Conservation (phyloP, 2,329 filamentous ascomycete genomes). For the Colletotrichum sp. region DNA sequence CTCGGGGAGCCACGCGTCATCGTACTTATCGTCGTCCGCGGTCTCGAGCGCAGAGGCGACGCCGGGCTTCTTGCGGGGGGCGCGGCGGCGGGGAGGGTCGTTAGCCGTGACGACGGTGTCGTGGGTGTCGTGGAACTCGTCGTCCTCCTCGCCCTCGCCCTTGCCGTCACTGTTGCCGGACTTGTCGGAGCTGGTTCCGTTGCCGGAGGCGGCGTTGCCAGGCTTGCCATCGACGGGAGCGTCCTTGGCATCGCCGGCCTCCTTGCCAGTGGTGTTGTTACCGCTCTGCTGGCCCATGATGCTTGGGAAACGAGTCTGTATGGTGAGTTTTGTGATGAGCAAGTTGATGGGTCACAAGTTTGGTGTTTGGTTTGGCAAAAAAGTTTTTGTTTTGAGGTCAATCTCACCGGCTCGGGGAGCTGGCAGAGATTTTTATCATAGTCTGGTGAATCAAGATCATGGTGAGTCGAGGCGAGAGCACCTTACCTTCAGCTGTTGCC, state of each 20-base stretch:
- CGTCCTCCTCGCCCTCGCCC: not conserved
- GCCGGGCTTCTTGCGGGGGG: not conserved
- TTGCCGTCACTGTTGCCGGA: not conserved
- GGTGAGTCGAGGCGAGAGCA: not conserved
- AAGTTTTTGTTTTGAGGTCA: not conserved
- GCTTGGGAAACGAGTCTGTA: not conserved
- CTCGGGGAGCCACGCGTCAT: conserved; percentile 7
- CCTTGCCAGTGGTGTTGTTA: not conserved
- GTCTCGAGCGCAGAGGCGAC: conserved; percentile 2
- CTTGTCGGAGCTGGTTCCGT: not conserved
- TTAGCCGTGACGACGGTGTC: not conserved
- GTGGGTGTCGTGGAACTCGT: not conserved
- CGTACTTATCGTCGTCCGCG: conserved; percentile 13
- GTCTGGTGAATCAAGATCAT: not conserved
- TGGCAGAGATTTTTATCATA: not conserved
- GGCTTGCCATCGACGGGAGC: not conserved
- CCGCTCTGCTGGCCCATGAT: not conserved
- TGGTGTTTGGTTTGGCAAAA: not conserved
- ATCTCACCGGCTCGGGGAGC: too few relatives aligned
- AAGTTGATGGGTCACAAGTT: not conserved
- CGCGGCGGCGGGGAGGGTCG: not conserved
- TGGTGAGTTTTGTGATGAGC: not conserved
- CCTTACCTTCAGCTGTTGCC: not conserved
- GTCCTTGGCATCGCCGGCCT: not conserved
- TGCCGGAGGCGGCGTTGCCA: not conserved